These are phyloP conservation scores for Kalanchoe fedtschenkoi DNA, from an alignment of 164 flowering plant species.

Conservation along the genomic window DNA sequence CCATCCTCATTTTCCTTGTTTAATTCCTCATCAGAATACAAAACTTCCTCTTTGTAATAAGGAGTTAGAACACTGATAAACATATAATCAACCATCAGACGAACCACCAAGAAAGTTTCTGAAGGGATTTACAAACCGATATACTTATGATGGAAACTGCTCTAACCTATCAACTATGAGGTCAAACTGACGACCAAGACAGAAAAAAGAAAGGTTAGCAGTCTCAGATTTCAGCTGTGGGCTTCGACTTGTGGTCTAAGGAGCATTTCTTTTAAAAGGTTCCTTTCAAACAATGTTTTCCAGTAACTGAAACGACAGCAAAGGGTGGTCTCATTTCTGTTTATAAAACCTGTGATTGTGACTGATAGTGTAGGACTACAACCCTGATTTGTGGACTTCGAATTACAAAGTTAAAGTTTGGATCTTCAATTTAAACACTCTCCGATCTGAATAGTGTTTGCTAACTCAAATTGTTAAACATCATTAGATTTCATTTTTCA, in stretches of 20 bases:
- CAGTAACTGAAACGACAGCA: no score
- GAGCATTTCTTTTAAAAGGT: no score
- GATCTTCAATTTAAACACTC: neutral
- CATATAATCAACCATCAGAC: neutral
- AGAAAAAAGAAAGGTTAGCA: no score
- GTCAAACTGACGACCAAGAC: no score
- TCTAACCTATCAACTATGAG: neutral
- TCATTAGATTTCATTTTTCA: neutral
- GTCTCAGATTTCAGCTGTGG: no score
- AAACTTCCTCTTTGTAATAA: conserved; percentile 85
- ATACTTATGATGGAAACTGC: neutral
- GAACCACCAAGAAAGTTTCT: neutral
- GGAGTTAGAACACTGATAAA: conserved; percentile 80
- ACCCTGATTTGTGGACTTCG: neutral
- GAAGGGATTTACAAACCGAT: neutral
- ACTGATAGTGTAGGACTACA: neutral
- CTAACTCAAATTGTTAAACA: no score
- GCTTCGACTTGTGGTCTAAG: no score
- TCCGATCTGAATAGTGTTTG: neutral
- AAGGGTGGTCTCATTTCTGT: no score
- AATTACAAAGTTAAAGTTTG: neutral
- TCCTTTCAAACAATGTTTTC: no score
- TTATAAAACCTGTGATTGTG: no score
- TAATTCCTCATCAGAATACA: conserved; percentile 76
- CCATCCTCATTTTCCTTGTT: conserved; percentile 93